Evolutionary conservation across 805 yeast genomes (phyloP).

Genomic region (Pachysolen tannophilus): DNA sequence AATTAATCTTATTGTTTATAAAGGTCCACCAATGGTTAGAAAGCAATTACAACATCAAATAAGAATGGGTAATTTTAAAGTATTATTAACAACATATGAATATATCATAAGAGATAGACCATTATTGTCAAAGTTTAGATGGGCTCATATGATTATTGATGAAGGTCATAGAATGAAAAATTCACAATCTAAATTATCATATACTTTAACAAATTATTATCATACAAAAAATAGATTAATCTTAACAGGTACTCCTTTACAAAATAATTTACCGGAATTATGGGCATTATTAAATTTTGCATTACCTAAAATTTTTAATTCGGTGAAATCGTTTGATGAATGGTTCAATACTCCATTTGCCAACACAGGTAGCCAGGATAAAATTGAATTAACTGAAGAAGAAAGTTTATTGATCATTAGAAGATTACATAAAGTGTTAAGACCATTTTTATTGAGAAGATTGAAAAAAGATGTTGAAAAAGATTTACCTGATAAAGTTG

Average conservation of each 20-base stretch:
- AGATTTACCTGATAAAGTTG: constrained; percentile 78
- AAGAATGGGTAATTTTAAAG: constrained; percentile 64
- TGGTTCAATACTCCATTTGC: constrained; percentile 91
- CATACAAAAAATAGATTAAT: constrained; percentile 71
- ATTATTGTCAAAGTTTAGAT: constrained; percentile 54
- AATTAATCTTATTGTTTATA: constrained; percentile 61
- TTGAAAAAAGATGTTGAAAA: constrained; percentile 83
- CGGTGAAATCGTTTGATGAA: constrained; percentile 80
- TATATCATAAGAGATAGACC: constrained; percentile 75
- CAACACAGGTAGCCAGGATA: constrained; percentile 75
- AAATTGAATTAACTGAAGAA: constrained; percentile 77
- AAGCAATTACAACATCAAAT: constrained; percentile 57
- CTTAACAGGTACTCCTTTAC: constrained; percentile 84
- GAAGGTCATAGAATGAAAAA: constrained; percentile 90
- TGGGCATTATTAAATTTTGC: constrained; percentile 83
- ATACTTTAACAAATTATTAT: constrained; percentile 63
- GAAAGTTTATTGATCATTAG: constrained; percentile 74
- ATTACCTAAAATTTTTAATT: constrained; percentile 76
- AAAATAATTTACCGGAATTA: constrained; percentile 75
- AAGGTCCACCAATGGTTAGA: constrained; percentile 72
- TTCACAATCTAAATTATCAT: constrained; percentile 63
- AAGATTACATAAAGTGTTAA: constrained; percentile 77
- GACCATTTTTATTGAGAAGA: constrained; percentile 80
- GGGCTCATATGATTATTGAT: constrained; percentile 86
- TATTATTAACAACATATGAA: constrained; percentile 73